A percentile compares a stretch with the other conserved stretches of the same genome.
Conservation (phyloP, 306 rosid genomes). For the Quercus aquifolioides region DNA sequence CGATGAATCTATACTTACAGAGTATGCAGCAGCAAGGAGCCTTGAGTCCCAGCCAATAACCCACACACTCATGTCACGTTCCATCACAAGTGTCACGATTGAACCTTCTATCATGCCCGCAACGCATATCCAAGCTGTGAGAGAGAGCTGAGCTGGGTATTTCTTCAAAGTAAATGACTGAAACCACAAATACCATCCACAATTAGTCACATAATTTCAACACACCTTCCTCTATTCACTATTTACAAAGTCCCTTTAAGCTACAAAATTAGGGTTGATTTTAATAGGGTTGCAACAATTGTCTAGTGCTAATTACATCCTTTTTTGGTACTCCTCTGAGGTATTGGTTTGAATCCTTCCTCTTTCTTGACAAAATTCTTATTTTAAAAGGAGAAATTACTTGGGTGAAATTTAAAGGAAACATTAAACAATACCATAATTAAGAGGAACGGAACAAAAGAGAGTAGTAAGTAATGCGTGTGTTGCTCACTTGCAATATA, state of each 20-base stretch:
- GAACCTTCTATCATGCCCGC: slow-evolving; percentile 79
- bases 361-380: too few species aligned
- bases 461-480: neutral
- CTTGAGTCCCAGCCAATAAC: slow-evolving; percentile 91
- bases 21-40: slow-evolving; percentile 88
- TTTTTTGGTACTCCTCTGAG: too few species aligned
- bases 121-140: slow-evolving; percentile 87
- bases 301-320: too few species aligned
- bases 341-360: too few species aligned
- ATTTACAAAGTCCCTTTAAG: neutral
- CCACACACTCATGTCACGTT: slow-evolving; percentile 76
- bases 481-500: slow-evolving; percentile 70
- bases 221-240: neutral
- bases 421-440: too few species aligned
- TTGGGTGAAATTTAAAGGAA: too few species aligned
- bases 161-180: slow-evolving; percentile 86
- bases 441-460: too few species aligned
- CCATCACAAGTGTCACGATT: slow-evolving; percentile 57
- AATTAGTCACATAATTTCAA: neutral
- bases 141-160: slow-evolving; percentile 89
- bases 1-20: slow-evolving; percentile 46
- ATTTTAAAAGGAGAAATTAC: too few species aligned
- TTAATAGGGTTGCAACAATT: too few species aligned
- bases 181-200: neutral
- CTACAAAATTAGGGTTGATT: too few species aligned